Evolutionary conservation across 345 rosid genomes (phyloP), one percentile per base, ranked within the genome.

Genomic region (Heritiera fomes): DNA sequence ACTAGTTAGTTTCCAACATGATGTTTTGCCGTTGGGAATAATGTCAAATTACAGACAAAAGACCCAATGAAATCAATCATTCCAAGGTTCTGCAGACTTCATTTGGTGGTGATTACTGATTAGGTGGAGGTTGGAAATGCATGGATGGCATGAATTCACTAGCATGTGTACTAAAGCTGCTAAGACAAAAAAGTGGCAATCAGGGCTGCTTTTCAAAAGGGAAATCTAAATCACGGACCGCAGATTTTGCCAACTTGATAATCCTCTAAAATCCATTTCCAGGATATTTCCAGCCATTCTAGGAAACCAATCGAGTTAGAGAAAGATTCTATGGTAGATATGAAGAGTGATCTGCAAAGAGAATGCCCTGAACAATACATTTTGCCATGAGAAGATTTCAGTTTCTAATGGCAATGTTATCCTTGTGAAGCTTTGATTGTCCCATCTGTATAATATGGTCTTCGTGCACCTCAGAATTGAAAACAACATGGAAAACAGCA

Each of bases 131-230:
- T 11, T 9, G 69, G 3, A 70, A 82, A 79, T 68, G 43, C 70
- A 58, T 71, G 85, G 80, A 45, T 67, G 52, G 66, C 15, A 28
- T 43, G 62, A 60, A 49, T 34, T 56, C 47, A 4, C 18, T 1
- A 4, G 60, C 32, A 12, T 11, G 23, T 40, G 70, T 41, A 15
- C n/a, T 12, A 7, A 14, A 20, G 64, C 13, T 12, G 30, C 46
- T 9, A 0, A 11, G 53, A 73, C 46, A 46, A 72, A 78, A 50
- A 7, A 67, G 82, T 78, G 82, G 77, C 67, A 50, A 10, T 9
- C 56, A 18, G 1, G 59, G 34, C 47, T 64, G 28, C 38, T 30
- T 40, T 77, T 8, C 6, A 5, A 34, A 77, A 32, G 49, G 72
- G 60, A 17, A 23, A n/a, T 14, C 75, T 23, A 34, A 77, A 20